Evolutionary conservation across 2,329 filamentous ascomycete species (phyloP).

Genomic region (Colletotrichum lini): DNA sequence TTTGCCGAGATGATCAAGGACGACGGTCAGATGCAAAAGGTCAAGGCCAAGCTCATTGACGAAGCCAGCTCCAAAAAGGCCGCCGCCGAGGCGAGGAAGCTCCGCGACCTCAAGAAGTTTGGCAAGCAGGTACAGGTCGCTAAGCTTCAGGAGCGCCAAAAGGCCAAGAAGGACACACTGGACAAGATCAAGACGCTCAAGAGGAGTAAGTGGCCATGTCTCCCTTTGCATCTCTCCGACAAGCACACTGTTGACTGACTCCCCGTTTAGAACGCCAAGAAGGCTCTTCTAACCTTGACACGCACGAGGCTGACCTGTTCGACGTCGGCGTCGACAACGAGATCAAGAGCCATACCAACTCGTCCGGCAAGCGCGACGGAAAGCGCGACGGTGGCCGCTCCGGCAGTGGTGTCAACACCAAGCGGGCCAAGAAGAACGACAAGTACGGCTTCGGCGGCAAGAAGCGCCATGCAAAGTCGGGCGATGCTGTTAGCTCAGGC

Average conservation of each 20-base stretch:
- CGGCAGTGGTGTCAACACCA: constrained; percentile 67
- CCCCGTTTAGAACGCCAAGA: constrained; percentile 82
- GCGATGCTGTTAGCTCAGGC: constrained; percentile 85
- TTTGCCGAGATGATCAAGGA: constrained; percentile 99
- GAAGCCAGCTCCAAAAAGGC: constrained; percentile 95
- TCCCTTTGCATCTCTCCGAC: background rate
- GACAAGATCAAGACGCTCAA: constrained; percentile 97
- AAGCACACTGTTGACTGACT: constrained; percentile 1
- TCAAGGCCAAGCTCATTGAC: constrained; percentile 93
- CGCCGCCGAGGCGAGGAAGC: constrained; percentile 88
- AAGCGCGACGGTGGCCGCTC: constrained; percentile 53
- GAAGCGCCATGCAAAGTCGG: constrained; percentile 92
- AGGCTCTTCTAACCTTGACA: constrained; percentile 71
- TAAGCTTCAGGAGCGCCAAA: constrained; percentile 93
- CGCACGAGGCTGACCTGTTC: constrained; percentile 89
- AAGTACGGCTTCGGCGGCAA: constrained; percentile 98
- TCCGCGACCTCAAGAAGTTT: constrained; percentile 98
- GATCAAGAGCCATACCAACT: constrained; percentile 65
- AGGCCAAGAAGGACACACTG: constrained; percentile 91
- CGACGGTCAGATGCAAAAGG: constrained; percentile 97
- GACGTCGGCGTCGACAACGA: constrained; percentile 87
- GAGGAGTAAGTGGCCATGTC: constrained; percentile 79
- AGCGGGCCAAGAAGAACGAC: constrained; percentile 93
- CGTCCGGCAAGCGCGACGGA: constrained; percentile 55
- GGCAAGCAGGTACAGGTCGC: constrained; percentile 98